Base-by-base conservation (phyloP, 1,284 basidiomycete species). In the Tilletia setariae region DNA sequence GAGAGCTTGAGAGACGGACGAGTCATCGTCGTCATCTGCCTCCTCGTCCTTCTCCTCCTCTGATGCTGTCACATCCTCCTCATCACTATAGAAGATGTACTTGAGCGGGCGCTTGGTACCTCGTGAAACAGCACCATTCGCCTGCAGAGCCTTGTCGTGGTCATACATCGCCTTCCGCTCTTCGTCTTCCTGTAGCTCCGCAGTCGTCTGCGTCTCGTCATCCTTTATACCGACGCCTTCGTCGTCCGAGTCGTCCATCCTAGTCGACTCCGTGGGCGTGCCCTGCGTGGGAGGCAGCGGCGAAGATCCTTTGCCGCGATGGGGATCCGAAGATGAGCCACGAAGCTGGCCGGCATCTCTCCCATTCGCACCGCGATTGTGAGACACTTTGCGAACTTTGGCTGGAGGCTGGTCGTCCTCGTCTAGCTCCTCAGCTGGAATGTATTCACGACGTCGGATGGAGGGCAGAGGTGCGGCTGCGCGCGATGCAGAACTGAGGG, bases 161-260 rank as follows among this genome's bases (percentile, higher is more conserved):
- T 61, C 67, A 9, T 13, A 49, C 25, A 8, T 61, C 7, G 15
- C 53, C 19, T 40, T 53, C 11, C 35, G 28, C 21, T 15, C 35
- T 44, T n/a, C 49, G 23, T 47, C 42, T n/a, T 49, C 59, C 16
- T 32, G 56, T n/a, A 63, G 30, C n/a, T 32, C 44, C 21, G 13
- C 64, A 15, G 67, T 67, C 35, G 70, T 72, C 6, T 68, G 42
- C 21, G 65, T 9, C 64, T 69, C 47, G 28, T 62, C 28, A 43
- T 70, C 66, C 56, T 70, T 73, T 1, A 51, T 53, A 25, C 51
- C 56, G 35, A 19, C 56, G 13, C 51, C 51, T 32, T 61, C 56
- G 28, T 61, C 56, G 28, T 40, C 15, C 46, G 63, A 30, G 40
- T 67, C 56, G 28, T 42, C 19, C 19, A 61, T 49, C 15, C 32